Base-by-base conservation (phyloP, 2,329 filamentous ascomycete genomes). In the Esteya vermicola region DNA sequence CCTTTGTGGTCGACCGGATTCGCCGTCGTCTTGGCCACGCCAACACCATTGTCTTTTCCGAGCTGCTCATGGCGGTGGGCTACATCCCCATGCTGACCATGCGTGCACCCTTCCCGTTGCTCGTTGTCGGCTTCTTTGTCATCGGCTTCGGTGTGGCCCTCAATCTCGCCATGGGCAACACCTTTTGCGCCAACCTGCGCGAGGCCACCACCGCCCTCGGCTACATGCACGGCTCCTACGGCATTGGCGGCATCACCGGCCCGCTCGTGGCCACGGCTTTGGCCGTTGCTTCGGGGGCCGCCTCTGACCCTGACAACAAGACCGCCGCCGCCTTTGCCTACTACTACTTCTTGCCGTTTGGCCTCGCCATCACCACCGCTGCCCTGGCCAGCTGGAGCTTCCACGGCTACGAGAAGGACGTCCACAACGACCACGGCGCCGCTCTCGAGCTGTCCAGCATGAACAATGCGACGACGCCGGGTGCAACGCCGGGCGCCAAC, bases 231-330 rank as follows among this genome's bases (percentile, higher is more conserved):
- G 82, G 80, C 6, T 67, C 64, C 33, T 85, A 78, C 51, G 79
- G 78, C 7, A 48, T 81, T 31, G 78, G 78, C 30, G 78, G 75
- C 33, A 76, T 70, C 12, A 51, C 76, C 18, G 81, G 76, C 0
- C 84, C 85, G 0, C 65, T 93, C 7, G 71, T 85, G 13, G 84
- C 84, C 2, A 93, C 84, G 0, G 68, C 75, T 0, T 67, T 93
- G 50, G 78, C 78, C 2, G 77, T 80, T 0, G 57, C 63, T 10
- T 62, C 63, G 2, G 67, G 68, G 4, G 56, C 72, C 0, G 48
- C 35, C 23, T 12, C 36, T 12, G 23, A 43, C 16, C 19, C 33
- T 9, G 34, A 27, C 32, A 36, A 35, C 33, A 41, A 30, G 27
- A 18, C 42, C 9, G 41, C 47, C 20, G n/a, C 39, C 12, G 39